Percentiles rank a stretch among this genome's conserved stretches.
Conservation (phyloP, 176 grass and related monocot species). For the Rhynchospora breviuscula region DNA sequence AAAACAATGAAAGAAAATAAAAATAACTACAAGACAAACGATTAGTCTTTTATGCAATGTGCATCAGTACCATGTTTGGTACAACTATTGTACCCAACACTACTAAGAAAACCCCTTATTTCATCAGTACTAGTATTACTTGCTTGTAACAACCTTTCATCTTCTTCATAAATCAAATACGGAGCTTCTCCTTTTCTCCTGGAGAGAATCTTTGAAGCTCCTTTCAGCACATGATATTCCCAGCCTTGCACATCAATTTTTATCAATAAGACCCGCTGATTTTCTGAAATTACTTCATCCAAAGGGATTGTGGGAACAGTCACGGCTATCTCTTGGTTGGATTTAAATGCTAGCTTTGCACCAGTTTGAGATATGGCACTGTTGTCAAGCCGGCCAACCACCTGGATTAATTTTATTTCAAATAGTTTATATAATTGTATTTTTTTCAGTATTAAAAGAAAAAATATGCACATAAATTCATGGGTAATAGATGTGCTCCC, state of each 20-base stretch:
- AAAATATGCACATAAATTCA: not conserved
- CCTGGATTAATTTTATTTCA: constrained; percentile 32
- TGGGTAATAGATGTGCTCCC: not conserved
- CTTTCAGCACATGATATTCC: constrained; percentile 80
- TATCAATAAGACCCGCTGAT: constrained; percentile 50
- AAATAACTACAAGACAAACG: not conserved
- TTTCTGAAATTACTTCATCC: constrained; percentile 73
- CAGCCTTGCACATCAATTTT: constrained; percentile 97
- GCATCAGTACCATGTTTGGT: constrained; percentile 51
- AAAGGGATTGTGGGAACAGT: constrained; percentile 69
- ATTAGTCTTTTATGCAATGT: constrained; percentile 69
- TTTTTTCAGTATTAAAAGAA: not conserved
- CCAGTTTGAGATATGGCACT: constrained; percentile 96
- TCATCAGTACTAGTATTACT: constrained; percentile 73
- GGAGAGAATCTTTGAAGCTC: constrained; percentile 54
- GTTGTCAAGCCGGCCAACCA: constrained; percentile 87
- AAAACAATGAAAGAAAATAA: not conserved
- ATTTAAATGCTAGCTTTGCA: constrained; percentile 83
- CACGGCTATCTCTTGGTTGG: constrained; percentile 64
- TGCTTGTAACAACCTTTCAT: constrained; percentile 63
- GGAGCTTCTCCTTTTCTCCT: constrained; percentile 75
- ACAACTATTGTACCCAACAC: constrained; percentile 70
- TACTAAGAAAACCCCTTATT: constrained; percentile 74
- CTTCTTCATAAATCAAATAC: constrained; percentile 92
- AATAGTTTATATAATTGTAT: not conserved